Evolutionary conservation across 2,329 filamentous ascomycete species (phyloP).

Genomic region (Beauveria medogensis): DNA sequence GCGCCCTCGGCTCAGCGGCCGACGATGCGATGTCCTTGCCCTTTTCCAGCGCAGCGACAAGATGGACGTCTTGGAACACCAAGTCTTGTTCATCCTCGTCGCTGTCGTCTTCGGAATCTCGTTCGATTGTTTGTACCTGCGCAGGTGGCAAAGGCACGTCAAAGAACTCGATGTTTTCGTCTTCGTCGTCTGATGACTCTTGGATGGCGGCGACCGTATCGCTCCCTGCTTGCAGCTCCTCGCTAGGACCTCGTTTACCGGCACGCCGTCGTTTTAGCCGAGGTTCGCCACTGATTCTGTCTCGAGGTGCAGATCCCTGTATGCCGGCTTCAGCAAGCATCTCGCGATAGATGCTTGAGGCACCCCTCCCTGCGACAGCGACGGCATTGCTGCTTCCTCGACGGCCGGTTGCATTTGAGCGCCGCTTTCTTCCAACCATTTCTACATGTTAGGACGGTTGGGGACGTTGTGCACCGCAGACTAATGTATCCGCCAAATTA

Average conservation of each 20-base stretch:
- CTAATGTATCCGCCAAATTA: background rate
- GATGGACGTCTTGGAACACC: constrained; percentile 43
- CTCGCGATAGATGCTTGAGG: constrained; percentile 36
- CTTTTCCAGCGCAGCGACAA: constrained; percentile 24
- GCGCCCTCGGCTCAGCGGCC: constrained; percentile 17
- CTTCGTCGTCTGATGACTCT: constrained; percentile 21
- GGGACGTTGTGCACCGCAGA: background rate
- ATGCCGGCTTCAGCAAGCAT: constrained; percentile 44
- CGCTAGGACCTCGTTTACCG: constrained; percentile 8
- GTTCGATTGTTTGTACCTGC: constrained; percentile 42
- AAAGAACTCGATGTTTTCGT: constrained; percentile 40
- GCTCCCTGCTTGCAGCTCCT: background rate
- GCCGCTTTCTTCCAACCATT: constrained; percentile 26
- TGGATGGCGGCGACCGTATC: background rate
- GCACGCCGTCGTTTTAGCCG: constrained; percentile 32
- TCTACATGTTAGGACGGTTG: constrained; percentile 10
- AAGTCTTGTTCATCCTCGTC: constrained; percentile 27
- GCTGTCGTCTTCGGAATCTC: constrained; percentile 40
- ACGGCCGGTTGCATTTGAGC: constrained; percentile 15
- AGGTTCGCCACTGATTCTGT: constrained; percentile 25
- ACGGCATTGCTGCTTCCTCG: constrained; percentile 9
- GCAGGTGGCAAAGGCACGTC: constrained; percentile 40
- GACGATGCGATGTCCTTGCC: constrained; percentile 12
- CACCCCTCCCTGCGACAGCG: constrained; percentile 14
- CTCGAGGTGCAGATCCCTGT: constrained; percentile 14